Base-by-base conservation (phyloP, 768 basidiomycete genomes). In the Phylloporus arenicola region DNA sequence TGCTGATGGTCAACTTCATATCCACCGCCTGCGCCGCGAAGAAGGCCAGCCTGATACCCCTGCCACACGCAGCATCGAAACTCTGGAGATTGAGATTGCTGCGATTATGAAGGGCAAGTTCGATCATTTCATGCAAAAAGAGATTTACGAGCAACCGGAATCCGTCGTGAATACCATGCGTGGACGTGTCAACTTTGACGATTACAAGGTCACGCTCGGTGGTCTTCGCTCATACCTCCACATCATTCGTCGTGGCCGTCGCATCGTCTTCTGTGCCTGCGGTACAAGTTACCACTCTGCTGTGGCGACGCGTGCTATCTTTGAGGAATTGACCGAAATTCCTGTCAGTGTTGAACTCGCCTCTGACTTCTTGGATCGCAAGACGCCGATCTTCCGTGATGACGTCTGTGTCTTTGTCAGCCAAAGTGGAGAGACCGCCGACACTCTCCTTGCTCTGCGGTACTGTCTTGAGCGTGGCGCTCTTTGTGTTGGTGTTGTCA, bases 21-120 rank as follows among this genome's bases (percentile, higher is more conserved):
- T 99, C 65, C 95, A 98, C 74, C 92, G 96, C 59, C 84, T 98
- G 52, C 91, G 96, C 58, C 84, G 91, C 66, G 83, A 88, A 58
- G 92, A 91, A 56, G 75, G 79, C 34, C 80, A 80, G 57, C 68
- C 75, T 43, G 82, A 83, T 29, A 65, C 89, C 22, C 63, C 61
- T 29, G 61, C 67, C 7, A 95, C 92, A 30, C 89, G 96, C 58
- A 92, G 82, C 57, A 98, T 99, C 70, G 96, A 98, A 75, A 96
- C 93, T 6, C 83, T 99, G 59, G 96, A 98, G 72, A 84, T 99
- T 57, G 96, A 99, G 72, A 82, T 99, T 41, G 95, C 95, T n/a
- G 96, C 95, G 58, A 98, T 99, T 75, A 98, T 98, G 96, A 99
- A 99, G 80, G 96, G 96, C 66, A 92, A 93, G 71, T 99, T 98